A percentile compares a stretch with the other conserved stretches of the same genome.
These are phyloP conservation scores for Suhomyces coccinellae DNA, from an alignment of 1,139 yeast species.

Conservation along the genomic window DNA sequence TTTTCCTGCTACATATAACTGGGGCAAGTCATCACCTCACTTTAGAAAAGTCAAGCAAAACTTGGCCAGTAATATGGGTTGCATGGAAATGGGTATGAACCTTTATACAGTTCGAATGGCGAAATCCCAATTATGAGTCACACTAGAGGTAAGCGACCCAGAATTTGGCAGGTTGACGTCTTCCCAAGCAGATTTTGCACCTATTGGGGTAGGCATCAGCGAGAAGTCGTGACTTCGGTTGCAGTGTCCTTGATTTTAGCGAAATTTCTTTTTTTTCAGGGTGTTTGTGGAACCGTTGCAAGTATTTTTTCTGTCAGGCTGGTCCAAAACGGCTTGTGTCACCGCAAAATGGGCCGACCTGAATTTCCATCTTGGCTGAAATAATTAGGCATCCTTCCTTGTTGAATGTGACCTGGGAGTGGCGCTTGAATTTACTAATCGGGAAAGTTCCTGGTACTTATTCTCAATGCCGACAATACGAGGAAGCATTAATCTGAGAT, in stretches of 20 bases:
- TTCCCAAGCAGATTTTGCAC: constrained; percentile 7
- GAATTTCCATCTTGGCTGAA: neutral
- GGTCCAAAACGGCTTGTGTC: neutral
- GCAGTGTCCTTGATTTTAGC: constrained; percentile 2
- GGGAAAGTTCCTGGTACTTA: constrained; percentile 1
- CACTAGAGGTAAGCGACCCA: neutral
- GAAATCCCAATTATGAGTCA: constrained; percentile 8
- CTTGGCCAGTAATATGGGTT: neutral
- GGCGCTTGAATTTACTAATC: constrained; percentile 2
- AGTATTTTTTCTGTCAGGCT: constrained; percentile 2
- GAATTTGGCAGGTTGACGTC: constrained; percentile 3
- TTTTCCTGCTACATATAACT: constrained; percentile 8
- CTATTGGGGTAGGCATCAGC: constrained; percentile 7
- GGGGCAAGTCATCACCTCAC: constrained; percentile 7
- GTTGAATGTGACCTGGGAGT: neutral
- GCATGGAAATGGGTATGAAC: constrained; percentile 3
- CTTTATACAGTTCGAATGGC: constrained; percentile 11
- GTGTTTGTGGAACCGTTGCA: neutral
- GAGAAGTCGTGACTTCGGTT: constrained; percentile 8
- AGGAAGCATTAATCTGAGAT: constrained; percentile 24
- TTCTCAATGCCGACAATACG: constrained; percentile 22
- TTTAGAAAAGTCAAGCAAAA: neutral
- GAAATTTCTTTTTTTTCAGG: constrained; percentile 4
- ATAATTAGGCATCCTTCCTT: neutral
- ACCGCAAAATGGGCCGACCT: no score